phyloP scores from a whole-genome alignment of 225 moss, liverwort and hornwort species.

The Neckera pumila region DNA sequence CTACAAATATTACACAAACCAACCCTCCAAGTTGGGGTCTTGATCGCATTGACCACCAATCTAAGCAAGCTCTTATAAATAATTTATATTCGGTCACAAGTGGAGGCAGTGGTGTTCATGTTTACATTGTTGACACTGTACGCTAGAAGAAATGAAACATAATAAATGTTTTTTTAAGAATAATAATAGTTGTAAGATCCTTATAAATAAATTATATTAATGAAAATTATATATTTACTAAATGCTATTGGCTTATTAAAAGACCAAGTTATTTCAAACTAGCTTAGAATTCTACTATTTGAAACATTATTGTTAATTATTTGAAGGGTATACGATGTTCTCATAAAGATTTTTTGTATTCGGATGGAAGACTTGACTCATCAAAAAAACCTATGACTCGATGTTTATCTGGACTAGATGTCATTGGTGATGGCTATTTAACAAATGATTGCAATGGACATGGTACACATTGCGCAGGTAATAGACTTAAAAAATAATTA shows the following conservation, averaged over 20 bases:
- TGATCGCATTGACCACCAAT: constrained; percentile 80
- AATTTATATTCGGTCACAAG: constrained; percentile 42
- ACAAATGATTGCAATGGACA: constrained; percentile 88
- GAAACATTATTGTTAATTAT: neutral
- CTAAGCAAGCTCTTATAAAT: constrained; percentile 46
- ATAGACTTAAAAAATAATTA: neutral
- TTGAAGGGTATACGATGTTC: constrained; percentile 81
- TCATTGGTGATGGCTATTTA: constrained; percentile 57
- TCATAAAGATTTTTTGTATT: constrained; percentile 65
- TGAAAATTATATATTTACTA: too few species aligned
- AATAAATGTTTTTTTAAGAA: neutral
- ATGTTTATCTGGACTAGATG: constrained; percentile 60
- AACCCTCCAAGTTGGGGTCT: constrained; percentile 85
- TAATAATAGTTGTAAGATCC: rapidly evolving
- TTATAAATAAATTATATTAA: neutral
- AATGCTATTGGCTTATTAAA: too few species aligned
- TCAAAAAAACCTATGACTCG: constrained; percentile 34
- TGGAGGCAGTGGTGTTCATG: constrained; percentile 66
- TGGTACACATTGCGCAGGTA: constrained; percentile 94
- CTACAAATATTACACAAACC: constrained; percentile 45
- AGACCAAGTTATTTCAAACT: too few species aligned
- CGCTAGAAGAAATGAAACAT: neutral
- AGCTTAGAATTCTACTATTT: neutral
- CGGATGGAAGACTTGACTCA: constrained; percentile 50
- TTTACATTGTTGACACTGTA: constrained; percentile 93